These are phyloP conservation scores for Paraconiothyrium sp. DNA, from an alignment of 2,329 filamentous ascomycete genomes.

Conservation along the genomic window DNA sequence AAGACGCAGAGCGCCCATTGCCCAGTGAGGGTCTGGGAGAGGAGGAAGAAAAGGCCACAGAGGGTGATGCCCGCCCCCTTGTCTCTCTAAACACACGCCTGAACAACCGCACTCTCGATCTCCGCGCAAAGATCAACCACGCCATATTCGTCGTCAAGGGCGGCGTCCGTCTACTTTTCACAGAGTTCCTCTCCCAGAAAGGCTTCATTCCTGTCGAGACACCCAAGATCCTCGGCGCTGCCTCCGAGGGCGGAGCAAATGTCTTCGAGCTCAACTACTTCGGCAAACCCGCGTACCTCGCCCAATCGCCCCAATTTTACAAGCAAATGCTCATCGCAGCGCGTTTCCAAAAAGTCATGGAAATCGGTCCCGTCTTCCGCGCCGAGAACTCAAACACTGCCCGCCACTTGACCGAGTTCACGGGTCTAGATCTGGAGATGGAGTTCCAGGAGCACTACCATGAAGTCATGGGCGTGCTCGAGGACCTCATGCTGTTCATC, in stretches of 20 bases:
- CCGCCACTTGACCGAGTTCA: slow-evolving; percentile 88
- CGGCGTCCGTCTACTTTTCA: slow-evolving; percentile 75
- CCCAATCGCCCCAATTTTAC: slow-evolving; percentile 85
- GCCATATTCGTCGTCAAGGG: slow-evolving; percentile 79
- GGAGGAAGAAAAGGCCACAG: slow-evolving; percentile 60
- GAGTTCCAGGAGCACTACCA: slow-evolving; percentile 82
- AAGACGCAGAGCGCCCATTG: slow-evolving; percentile 61
- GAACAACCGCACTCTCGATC: slow-evolving; percentile 92
- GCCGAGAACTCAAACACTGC: slow-evolving; percentile 89
- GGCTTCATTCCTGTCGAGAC: slow-evolving; percentile 88
- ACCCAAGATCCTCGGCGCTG: slow-evolving; percentile 86
- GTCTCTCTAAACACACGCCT: slow-evolving; percentile 86
- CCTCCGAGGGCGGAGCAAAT: slow-evolving; percentile 91
- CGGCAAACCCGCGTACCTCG: slow-evolving; percentile 80
- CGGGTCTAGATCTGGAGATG: slow-evolving; percentile 89
- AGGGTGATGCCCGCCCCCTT: slow-evolving; percentile 68
- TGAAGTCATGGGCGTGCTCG: slow-evolving; percentile 77
- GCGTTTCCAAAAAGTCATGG: slow-evolving; percentile 79
- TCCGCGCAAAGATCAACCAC: slow-evolving; percentile 89
- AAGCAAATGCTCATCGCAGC: slow-evolving; percentile 88
- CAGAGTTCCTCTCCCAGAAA: slow-evolving; percentile 77
- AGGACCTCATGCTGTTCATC: slow-evolving; percentile 79
- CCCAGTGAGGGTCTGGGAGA: slow-evolving; percentile 59
- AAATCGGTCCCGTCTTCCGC: slow-evolving; percentile 82
- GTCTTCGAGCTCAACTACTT: slow-evolving; percentile 94